Conservation (phyloP, 805 yeast genomes). For the Starmerella floricola region DNA sequence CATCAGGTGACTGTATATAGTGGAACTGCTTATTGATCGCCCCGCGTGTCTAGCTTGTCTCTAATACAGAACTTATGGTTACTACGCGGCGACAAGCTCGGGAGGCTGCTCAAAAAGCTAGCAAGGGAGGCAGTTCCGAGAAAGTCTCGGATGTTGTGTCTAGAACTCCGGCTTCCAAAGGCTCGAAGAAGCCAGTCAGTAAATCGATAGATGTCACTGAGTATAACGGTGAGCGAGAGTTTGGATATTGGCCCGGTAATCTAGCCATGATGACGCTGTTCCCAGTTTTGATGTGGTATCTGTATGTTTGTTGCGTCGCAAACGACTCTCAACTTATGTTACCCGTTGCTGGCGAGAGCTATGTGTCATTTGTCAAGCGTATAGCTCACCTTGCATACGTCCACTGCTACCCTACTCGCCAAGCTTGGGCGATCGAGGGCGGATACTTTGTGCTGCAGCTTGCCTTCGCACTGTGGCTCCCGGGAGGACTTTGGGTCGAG, state of each 20-base stretch:
- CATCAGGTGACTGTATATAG: not conserved
- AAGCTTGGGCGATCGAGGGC: slow-evolving; percentile 60
- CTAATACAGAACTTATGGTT: slow-evolving; percentile 16
- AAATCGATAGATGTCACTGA: slow-evolving; percentile 20
- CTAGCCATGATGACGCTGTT: slow-evolving; percentile 84
- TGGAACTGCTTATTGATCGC: too few relatives aligned
- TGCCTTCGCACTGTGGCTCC: slow-evolving; percentile 65
- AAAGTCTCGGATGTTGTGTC: not conserved
- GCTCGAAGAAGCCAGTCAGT: slow-evolving; percentile 1
- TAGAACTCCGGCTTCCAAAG: not conserved
- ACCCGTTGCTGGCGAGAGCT: slow-evolving; percentile 46
- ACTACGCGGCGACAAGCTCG: slow-evolving; percentile 20
- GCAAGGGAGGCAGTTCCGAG: not conserved
- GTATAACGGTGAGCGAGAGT: slow-evolving; percentile 38
- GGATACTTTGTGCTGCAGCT: slow-evolving; percentile 59
- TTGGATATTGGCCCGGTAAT: slow-evolving; percentile 89
- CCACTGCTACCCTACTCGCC: slow-evolving; percentile 34
- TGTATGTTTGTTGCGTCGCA: slow-evolving; percentile 84
- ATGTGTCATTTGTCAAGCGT: slow-evolving; percentile 36
- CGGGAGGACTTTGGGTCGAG: slow-evolving; percentile 79
- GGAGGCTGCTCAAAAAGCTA: slow-evolving; percentile 6
- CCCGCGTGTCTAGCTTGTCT: too few relatives aligned
- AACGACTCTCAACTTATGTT: slow-evolving; percentile 61
- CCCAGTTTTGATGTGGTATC: slow-evolving; percentile 88
- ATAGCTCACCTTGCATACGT: slow-evolving; percentile 35